Percentiles rank a stretch among this genome's conserved stretches.
Evolutionary conservation across 2,329 filamentous ascomycete genomes (phyloP).

Genomic region (Penicillium brasilianum): DNA sequence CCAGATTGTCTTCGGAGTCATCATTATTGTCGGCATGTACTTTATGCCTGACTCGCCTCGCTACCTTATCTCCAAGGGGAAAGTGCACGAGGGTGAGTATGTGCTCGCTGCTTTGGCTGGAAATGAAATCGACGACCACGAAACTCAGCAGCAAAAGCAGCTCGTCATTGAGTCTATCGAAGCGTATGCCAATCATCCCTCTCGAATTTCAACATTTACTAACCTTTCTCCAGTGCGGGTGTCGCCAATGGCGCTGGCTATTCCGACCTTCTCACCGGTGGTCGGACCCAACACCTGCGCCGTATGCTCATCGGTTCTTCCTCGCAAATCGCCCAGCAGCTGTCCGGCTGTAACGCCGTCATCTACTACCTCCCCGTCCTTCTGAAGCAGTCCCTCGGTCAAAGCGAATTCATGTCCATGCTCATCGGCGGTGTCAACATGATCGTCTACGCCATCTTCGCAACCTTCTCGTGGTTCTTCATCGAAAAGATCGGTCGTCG

Average conservation of each 20-base stretch:
- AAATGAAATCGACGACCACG: conserved; percentile 56
- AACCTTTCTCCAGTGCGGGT: conserved; percentile 58
- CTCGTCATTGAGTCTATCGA: conserved; percentile 72
- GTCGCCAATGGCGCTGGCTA: conserved; percentile 52
- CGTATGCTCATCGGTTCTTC: conserved; percentile 49
- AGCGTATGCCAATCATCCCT: conserved; percentile 50
- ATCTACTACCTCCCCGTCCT: conserved; percentile 57
- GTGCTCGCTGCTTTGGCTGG: conserved; percentile 59
- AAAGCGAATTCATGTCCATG: conserved; percentile 50
- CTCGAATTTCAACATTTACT: not conserved
- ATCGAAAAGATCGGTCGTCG: conserved; percentile 56
- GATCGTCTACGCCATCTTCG: conserved; percentile 51
- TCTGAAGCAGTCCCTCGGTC: conserved; percentile 53
- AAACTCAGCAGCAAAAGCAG: conserved; percentile 65
- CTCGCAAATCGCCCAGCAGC: conserved; percentile 53
- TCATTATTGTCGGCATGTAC: conserved; percentile 51
- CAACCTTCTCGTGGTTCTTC: conserved; percentile 54
- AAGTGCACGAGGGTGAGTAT: conserved; percentile 53
- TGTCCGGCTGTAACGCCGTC: conserved; percentile 57
- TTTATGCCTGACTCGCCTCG: conserved; percentile 53
- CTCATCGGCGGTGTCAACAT: conserved; percentile 60
- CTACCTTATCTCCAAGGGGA: conserved; percentile 52
- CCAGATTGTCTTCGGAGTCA: conserved; percentile 56
- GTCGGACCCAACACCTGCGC: conserved; percentile 47
- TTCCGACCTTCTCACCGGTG: conserved; percentile 48